phyloP scores from a whole-genome alignment of 331 rosid genomes.

The Malus hybrid region DNA sequence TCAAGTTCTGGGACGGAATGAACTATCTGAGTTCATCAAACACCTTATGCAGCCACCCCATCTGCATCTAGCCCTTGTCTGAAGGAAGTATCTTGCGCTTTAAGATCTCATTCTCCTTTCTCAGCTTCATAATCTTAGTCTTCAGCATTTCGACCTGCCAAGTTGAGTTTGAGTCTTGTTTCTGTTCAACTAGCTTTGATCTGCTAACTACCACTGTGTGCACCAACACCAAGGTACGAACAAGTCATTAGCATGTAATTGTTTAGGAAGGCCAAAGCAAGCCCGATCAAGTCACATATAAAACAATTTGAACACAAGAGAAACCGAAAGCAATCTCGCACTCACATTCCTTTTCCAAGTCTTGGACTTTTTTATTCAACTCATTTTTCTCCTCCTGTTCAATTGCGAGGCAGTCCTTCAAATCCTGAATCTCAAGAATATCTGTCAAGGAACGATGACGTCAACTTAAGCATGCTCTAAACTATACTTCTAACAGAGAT shows the following conservation, averaged over 20 bases:
- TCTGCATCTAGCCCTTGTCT: conserved; percentile 15
- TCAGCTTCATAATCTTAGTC: conserved; percentile 48
- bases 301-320: not conserved
- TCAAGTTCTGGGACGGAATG: no score
- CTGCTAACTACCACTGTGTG: conserved; percentile 54
- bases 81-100: conserved; percentile 31
- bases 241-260: not conserved
- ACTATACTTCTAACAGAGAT: not conserved
- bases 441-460: conserved; percentile 27
- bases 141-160: conserved; percentile 52
- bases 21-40: not conserved
- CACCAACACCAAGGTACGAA: not conserved
- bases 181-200: conserved; percentile 43
- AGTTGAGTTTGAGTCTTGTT: conserved; percentile 39
- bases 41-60: not conserved
- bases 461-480: not conserved
- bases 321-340: conserved; percentile 2
- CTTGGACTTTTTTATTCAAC: conserved; percentile 36
- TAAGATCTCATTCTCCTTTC: conserved; percentile 52
- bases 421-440: conserved; percentile 55
- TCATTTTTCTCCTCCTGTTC: conserved; percentile 79
- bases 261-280: not conserved
- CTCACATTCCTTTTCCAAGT: conserved; percentile 69
- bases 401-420: conserved; percentile 55
- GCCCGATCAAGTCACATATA: not conserved